Base-by-base conservation (phyloP, 805 yeast genomes). In the Kockiozyma suomiensis region DNA sequence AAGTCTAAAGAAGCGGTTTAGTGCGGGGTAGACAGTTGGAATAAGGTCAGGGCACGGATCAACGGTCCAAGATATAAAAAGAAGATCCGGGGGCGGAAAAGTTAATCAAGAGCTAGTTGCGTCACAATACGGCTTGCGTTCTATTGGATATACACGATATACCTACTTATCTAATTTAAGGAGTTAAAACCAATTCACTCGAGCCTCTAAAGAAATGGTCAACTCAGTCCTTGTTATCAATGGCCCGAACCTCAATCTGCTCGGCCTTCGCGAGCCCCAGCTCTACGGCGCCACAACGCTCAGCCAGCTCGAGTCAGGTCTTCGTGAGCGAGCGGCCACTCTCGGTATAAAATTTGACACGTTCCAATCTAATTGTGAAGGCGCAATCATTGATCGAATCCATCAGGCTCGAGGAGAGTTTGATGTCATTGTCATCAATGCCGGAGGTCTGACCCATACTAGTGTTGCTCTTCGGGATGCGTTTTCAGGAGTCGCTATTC, bases 361-460 rank as follows among this genome's bases (percentile, higher is more conserved):
- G 10, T 80, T 66, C 69, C 83, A 80, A 64, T 73, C 70, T 62
- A 80, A 80, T 54, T 74, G 77, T 23, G 83, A 80, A 68, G 83
- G 83, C 26, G 74, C 73, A 41, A 70, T 80, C 26, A 72, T 80
- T 37, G 82, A 80, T 62, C 68, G 81, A 43, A 79, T 80, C 45
- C 83, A 80, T 62, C 78, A 77, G 4, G 75, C 46, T 2, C 15
- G n/a, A 3, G 56, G 38, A 4, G 47, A n/a, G 8, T 28, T 76
- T 33, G 78, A 75, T 1, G 80, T 79, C 65, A 77, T 80, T 46
- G 74, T 80, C 40, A 79, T 80, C 51, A 80, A 80, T 64, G 83
- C 83, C 12, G 83, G 83, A 50, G 83, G 83, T 8, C 80, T 78
- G 66, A 80, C 83, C 1, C 83, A 80, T 62, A 80, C 83, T 0